Evolutionary conservation across 2,329 filamentous ascomycete species (phyloP), one percentile per base, ranked within the genome.

Genomic region (Pseudogymnoascus verrucosus): DNA sequence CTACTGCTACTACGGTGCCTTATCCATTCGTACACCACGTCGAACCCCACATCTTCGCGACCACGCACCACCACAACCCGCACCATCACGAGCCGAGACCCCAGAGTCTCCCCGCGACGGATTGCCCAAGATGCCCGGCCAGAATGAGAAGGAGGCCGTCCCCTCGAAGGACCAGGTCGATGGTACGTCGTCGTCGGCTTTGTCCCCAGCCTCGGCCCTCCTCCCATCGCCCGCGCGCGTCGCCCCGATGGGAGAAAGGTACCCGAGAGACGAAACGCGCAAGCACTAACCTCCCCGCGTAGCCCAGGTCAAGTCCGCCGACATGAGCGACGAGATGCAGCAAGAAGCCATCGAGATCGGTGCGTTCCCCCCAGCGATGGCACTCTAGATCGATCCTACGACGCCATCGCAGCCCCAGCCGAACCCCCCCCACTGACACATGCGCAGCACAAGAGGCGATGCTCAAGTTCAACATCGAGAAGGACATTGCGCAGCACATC

Each of bases 271-370:
- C 14, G 14, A 39, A n/a, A 57, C 26, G 47, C 26, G 47, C 47
- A 57, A 10, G 11, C n/a, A 57, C 47, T 57, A 57, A 57, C 47
- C 26, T 2, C 36, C 62, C 42, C 16, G 57, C 36, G 57, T 61
- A 99, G 95, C 91, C 67, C 92, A 96, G 79, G 88, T 99, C 78
- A 99, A 99, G 82, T 96, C 93, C 71, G 93, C 91, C 65, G 95
- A 99, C 76, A 99, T 99, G 95, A 93, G 89, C 72, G 93, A 98
- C 65, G 93, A 97, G 72, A 96, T 99, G 95, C 92, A 97, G 74
- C 86, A 90, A 72, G 93, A 98, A 78, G 91, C 89, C 57, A 90
- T 99, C 73, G 91, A 97, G 85, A 89, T 97, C 75, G 92, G 93
- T 97, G 87, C 70, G 92, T 81, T 68, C 37, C 23, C 23, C 34